A percentile compares a stretch with the other conserved stretches of the same genome.
These are phyloP conservation scores for Tetrahymena elliotti DNA, from an alignment of 73 alveolate species.

Conservation along the genomic window DNA sequence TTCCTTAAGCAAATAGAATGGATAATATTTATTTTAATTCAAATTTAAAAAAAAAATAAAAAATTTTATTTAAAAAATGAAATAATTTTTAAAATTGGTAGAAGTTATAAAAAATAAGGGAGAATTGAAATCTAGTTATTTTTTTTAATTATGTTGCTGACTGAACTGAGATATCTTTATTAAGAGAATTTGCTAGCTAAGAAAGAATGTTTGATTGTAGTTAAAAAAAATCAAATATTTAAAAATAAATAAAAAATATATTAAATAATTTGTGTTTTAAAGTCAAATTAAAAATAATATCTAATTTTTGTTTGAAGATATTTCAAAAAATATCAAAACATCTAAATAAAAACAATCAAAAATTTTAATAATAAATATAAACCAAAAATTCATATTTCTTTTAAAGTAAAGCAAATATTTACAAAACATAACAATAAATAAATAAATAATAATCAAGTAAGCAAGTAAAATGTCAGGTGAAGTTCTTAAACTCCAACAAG, in stretches of 20 bases:
- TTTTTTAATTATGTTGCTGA: too few species aligned
- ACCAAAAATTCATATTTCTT: background rate
- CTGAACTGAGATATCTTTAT: background rate
- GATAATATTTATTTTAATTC: too few species aligned
- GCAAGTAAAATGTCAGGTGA: background rate
- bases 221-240: background rate
- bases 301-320: background rate
- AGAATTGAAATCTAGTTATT: background rate
- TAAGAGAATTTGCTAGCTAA: background rate
- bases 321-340: background rate
- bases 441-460: background rate
- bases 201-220: background rate
- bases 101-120: background rate
- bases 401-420: background rate
- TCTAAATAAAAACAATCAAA: background rate
- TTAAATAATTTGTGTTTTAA: background rate
- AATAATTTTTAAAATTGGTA: too few species aligned
- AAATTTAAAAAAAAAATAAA: too few species aligned
- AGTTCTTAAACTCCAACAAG: conserved; percentile 14
- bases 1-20: too few species aligned
- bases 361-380: background rate
- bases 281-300: background rate
- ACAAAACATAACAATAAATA: background rate
- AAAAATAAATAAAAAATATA: background rate
- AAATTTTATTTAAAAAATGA: too few species aligned